Evolutionary conservation across 371 early-diverging fungal species (phyloP).

Genomic region (Phascolomyces articulosus): DNA sequence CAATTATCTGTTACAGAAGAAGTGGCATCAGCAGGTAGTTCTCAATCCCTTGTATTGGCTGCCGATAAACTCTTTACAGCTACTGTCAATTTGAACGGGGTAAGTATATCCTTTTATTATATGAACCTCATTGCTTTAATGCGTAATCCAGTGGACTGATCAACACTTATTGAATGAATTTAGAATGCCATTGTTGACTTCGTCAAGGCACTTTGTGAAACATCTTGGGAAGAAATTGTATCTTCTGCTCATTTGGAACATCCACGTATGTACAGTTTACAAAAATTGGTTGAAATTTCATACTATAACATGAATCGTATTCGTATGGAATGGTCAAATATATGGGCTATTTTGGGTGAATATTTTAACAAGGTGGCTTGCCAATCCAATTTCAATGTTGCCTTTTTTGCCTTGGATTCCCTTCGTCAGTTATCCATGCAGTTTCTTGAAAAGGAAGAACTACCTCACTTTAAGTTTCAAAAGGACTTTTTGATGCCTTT

Average conservation of each 20-base stretch:
- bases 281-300: constrained; percentile 91
- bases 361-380: constrained; percentile 91
- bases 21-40: constrained; percentile 55
- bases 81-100: constrained; percentile 54
- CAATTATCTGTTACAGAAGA: constrained; percentile 52
- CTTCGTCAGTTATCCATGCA: constrained; percentile 93
- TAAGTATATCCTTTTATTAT: constrained; percentile 14
- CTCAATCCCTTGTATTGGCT: constrained; percentile 72
- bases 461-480: constrained; percentile 95
- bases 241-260: constrained; percentile 62
- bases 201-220: constrained; percentile 83
- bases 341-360: constrained; percentile 92
- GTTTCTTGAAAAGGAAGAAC: constrained; percentile 93
- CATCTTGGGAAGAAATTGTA: constrained; percentile 90
- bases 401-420: constrained; percentile 91
- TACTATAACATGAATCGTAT: constrained; percentile 98
- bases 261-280: constrained; percentile 88
- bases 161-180: neutral
- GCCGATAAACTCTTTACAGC: constrained; percentile 86
- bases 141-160: no score
- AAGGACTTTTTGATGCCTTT: constrained; percentile 94
- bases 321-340: constrained; percentile 94
- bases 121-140: neutral
- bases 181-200: constrained; percentile 85
- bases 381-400: constrained; percentile 84